Evolutionary conservation across 177 flowering plant genomes (phyloP), one percentile per base, ranked within the genome.

Genomic region (Vitis hybrid): DNA sequence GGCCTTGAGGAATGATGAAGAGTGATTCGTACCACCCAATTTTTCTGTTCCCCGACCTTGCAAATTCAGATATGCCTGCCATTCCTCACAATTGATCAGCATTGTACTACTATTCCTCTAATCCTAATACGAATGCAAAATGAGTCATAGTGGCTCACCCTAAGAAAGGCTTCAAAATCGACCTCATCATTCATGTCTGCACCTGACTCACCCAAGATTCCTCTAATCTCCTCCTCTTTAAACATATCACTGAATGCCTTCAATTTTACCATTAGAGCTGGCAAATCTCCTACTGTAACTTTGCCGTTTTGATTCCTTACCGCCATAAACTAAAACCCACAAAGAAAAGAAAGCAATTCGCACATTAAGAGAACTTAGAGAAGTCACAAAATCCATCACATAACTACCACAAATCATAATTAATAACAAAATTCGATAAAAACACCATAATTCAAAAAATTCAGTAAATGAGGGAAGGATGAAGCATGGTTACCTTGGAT

Each of bases 111-210:
- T 31, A 69, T 66, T 19, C 58, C 29, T 51, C 9, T 11, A 66
- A 67, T 14, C 45, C 5, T 33, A 33, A 33, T 33, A 33, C 6
- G 45, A 13, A 64, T 29, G 4, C 19, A 53, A 14, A 60, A 51
- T 29, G 5, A 33, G 45, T 57, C 20, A 65, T 16, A 61, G 31
- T 18, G 51, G 72, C 87, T 82, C 64, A 90, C 97, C 85, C 75
- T 81, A 53, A 94, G 91, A 71, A 91, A 94, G 31, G 82, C 74
- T 80, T 94, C 96, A 53, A 94, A 94, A 76, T 91, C 94, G 63
- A 90, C 78, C 83, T 88, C 97, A 62, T 72, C 67, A 52, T 68
- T 74, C 72, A 77, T 60, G 66, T 86, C 84, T 55, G 87, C 67
- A 72, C 66, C 75, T 0, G 81, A 76, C 63, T 88, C 91, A 3